These are phyloP conservation scores for Eleusine indica DNA, from an alignment of 176 grass and related monocot species.

Conservation along the genomic window DNA sequence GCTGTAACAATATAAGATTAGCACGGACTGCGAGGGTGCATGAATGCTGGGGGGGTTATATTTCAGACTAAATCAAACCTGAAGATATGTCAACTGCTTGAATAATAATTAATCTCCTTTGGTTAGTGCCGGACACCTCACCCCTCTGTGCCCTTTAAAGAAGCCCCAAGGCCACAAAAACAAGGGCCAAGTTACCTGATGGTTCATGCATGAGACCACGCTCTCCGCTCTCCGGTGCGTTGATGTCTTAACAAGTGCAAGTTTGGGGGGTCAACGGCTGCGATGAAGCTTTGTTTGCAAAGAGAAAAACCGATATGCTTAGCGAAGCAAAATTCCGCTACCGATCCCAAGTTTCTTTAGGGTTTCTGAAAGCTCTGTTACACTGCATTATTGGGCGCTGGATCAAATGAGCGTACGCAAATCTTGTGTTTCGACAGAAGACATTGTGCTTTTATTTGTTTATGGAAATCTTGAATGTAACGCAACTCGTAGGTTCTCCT, in stretches of 20 bases:
- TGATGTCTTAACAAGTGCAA: not conserved
- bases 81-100: slow-evolving; percentile 44
- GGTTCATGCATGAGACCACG: slow-evolving; percentile 26
- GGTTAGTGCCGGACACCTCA: slow-evolving; percentile 43
- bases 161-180: slow-evolving; percentile 34
- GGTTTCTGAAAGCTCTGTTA: not conserved
- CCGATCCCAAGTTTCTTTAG: not conserved
- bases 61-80: slow-evolving; percentile 51
- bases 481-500: not conserved
- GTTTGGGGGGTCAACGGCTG: slow-evolving; percentile 5
- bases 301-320: not conserved
- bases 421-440: not conserved
- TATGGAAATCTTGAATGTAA: not conserved
- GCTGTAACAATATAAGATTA: not conserved
- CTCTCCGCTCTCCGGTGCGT: no score
- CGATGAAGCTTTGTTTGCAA: not conserved
- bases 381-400: not conserved
- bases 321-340: not conserved
- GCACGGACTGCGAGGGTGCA: slow-evolving; percentile 21
- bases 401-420: not conserved
- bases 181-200: slow-evolving; percentile 20
- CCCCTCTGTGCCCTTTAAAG: slow-evolving; percentile 22
- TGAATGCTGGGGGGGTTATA: slow-evolving; percentile 29
- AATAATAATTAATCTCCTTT: slow-evolving; percentile 3
- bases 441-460: not conserved